Evolutionary conservation across 1,139 yeast species (phyloP), one percentile per base, ranked within the genome.

Genomic region (Kodamaea fungicola): DNA sequence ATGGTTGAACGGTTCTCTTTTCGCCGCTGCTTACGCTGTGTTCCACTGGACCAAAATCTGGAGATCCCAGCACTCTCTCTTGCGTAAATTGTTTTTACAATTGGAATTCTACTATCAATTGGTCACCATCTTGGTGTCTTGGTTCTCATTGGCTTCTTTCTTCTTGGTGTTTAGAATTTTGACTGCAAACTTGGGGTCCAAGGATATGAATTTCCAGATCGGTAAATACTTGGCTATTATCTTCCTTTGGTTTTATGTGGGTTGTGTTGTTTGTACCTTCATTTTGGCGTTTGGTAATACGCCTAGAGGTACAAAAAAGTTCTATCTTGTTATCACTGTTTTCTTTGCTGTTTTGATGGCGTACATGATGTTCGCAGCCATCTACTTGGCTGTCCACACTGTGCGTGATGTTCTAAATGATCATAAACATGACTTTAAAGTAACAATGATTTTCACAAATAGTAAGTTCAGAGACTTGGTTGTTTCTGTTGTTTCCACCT

Each of bases 1-100:
- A 60, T 85, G 95, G 95, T 71, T 85, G 41, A 85, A 85, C 57
- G 95, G 95, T 19, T 83, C 94, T 3, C 78, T 85, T 54, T 85
- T 85, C 59, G 94, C 95, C 1, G 90, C 90, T 2, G 70, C 83
- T 33, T 85, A 85, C 55, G 78, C 92, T 1, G 74, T 82, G 35
- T 76, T 79, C 48, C 92, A 84, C 54, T 79, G 83, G 69, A 78
- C 80, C 40, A 71, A 76, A 40, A 74, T 85, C 34, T 85, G 90
- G 89, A 62, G 73, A 33, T 76, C 88, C 1, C 66, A 76, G 38
- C 95, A 85, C 57, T 73, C 83, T 3, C 55, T 84, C 30, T 43
- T 70, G 6, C 67, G 94, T 32, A 82, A 82, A 52, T 50, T 83
- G 34, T 64, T 79, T 49, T 64, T 85, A 35, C 88, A 83, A 50